Conservation (phyloP, 106 monocot species). For the Acorus calamus region DNA sequence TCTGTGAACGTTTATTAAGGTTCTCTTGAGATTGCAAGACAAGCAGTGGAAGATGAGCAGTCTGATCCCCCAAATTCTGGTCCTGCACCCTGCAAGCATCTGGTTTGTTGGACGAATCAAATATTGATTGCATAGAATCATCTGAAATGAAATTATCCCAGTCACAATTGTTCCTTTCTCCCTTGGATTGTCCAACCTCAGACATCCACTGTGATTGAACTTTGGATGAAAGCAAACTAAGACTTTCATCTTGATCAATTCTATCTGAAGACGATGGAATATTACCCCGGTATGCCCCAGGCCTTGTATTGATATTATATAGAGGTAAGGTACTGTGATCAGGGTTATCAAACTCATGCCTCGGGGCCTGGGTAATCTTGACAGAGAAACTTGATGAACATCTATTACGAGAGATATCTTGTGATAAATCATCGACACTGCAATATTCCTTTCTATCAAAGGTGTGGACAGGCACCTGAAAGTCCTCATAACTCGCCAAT, state of each 20-base stretch:
- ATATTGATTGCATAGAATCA: slow-evolving; percentile 33
- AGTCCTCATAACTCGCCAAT: slow-evolving; percentile 5
- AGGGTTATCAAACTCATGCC: slow-evolving; percentile 56
- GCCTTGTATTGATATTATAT: slow-evolving; percentile 29
- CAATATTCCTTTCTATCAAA: slow-evolving; percentile 19
- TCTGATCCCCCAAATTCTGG: slow-evolving; percentile 10
- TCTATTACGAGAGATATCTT: slow-evolving; percentile 30
- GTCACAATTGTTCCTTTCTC: slow-evolving; percentile 37
- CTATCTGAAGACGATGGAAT: slow-evolving; percentile 10
- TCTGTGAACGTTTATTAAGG: slow-evolving; percentile 1
- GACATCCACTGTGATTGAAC: slow-evolving; percentile 8
- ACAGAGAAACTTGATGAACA: slow-evolving; percentile 24
- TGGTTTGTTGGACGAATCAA: slow-evolving; percentile 19
- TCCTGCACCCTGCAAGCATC: slow-evolving; percentile 7
- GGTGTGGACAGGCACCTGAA: slow-evolving; percentile 11
- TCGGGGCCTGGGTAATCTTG: slow-evolving; percentile 9
- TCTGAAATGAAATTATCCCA: slow-evolving; percentile 49
- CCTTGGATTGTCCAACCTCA: slow-evolving; percentile 12
- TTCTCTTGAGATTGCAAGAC: background rate
- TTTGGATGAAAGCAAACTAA: slow-evolving; percentile 20
- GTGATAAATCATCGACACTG: slow-evolving; percentile 24
- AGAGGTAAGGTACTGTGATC: slow-evolving; percentile 49
- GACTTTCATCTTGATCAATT: slow-evolving; percentile 22
- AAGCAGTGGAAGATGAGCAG: slow-evolving; percentile 7
- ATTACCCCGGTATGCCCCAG: slow-evolving; percentile 21